A percentile compares a stretch with the other conserved stretches of the same genome.
Conservation (phyloP, 148 eudicot genomes). For the Spergularia bocconei region DNA sequence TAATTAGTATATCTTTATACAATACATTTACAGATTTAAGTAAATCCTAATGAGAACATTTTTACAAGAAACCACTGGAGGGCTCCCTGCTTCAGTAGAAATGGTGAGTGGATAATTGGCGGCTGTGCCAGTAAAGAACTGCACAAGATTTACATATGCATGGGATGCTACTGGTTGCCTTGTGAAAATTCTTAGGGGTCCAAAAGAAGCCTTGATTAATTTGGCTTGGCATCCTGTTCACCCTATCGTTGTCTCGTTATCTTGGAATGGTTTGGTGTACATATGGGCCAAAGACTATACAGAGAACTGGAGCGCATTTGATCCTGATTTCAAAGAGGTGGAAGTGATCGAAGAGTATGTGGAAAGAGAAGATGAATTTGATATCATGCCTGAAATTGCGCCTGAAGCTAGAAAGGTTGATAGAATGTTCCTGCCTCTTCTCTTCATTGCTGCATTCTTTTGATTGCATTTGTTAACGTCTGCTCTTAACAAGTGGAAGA, state of each 20-base stretch:
- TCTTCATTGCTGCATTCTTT: not conserved
- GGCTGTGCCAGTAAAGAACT: constrained; percentile 86
- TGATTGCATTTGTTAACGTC: not conserved
- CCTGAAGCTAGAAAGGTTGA: constrained; percentile 59
- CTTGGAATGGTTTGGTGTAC: constrained; percentile 72
- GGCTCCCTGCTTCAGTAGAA: constrained; percentile 89
- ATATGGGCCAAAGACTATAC: constrained; percentile 96
- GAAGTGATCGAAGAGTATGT: constrained; percentile 95
- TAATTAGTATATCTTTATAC: no score
- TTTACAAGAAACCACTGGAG: constrained; percentile 83
- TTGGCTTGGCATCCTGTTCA: constrained; percentile 92
- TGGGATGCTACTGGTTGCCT: constrained; percentile 90
- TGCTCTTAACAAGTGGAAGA: constrained; percentile 58
- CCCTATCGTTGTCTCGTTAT: constrained; percentile 84
- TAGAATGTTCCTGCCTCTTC: not conserved
- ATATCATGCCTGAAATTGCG: constrained; percentile 51
- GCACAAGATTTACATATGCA: constrained; percentile 89
- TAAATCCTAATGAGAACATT: no score
- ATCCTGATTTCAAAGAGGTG: constrained; percentile 91
- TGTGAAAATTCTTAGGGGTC: constrained; percentile 91
- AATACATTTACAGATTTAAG: no score
- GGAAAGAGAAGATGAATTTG: constrained; percentile 95
- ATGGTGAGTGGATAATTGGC: constrained; percentile 89
- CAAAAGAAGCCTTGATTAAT: constrained; percentile 81
- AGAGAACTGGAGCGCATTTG: constrained; percentile 97